phyloP scores from a whole-genome alignment of 148 eudicot species.

The Fagopyrum tataricum region DNA sequence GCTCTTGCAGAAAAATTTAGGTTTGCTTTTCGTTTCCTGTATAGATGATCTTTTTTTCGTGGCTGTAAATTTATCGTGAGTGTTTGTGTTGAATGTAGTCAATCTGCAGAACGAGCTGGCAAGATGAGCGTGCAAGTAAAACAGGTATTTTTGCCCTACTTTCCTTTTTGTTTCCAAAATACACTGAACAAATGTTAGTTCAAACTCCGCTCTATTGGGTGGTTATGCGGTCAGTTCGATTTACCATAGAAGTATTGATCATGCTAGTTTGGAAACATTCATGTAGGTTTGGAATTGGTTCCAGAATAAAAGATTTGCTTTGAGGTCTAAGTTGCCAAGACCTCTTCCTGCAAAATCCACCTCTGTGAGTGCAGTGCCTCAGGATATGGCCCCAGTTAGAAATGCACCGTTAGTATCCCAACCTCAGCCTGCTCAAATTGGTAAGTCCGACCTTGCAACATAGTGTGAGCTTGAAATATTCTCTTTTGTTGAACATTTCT shows the following conservation, averaged over 20 bases:
- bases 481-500: not conserved
- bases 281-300: conserved; percentile 96
- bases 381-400: conserved; percentile 40
- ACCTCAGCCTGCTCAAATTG: conserved; percentile 34
- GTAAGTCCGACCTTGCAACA: conserved; percentile 23
- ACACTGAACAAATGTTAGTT: not conserved
- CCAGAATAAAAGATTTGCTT: conserved; percentile 88
- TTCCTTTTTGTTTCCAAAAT: not conserved
- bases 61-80: not conserved
- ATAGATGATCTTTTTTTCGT: not conserved
- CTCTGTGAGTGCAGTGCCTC: conserved; percentile 29
- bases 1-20: conserved; percentile 83
- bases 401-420: conserved; percentile 44
- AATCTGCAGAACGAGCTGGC: conserved; percentile 16
- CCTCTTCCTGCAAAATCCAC: conserved; percentile 40
- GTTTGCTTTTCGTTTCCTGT: conserved; percentile 22
- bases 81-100: conserved; percentile 9
- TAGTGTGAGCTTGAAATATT: not conserved
- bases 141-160: not conserved
- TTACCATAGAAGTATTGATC: not conserved
- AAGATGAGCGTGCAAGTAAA: conserved; percentile 9
- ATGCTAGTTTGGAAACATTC: not conserved
- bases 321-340: conserved; percentile 66
- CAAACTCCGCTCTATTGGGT: not conserved
- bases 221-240: not conserved